Evolutionary conservation across 2,329 filamentous ascomycete genomes (phyloP), one percentile per base, ranked within the genome.

Genomic region (Microsporum audouinii): DNA sequence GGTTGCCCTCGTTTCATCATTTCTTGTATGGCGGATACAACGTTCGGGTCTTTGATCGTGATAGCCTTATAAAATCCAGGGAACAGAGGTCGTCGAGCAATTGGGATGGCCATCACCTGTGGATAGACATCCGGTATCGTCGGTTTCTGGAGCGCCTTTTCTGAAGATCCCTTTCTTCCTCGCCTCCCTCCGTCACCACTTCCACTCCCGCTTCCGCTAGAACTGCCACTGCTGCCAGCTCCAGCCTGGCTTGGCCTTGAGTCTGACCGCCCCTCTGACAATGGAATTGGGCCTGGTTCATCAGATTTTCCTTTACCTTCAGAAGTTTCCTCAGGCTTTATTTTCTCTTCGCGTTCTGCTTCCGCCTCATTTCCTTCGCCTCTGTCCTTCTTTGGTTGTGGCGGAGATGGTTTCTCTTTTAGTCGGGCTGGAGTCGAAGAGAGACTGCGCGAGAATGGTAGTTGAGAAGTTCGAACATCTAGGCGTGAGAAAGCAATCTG

Each of bases 51-150:
- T 71, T 89, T 87, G 67, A 99, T 95, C 2, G 92, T 99, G 67
- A 99, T 94, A 7, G 94, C 92, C 76, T 99, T 99, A 79, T 99
- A 99, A 76, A 97, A 99, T 1, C 94, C 94, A 0, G 94, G 94
- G 75, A 97, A 99, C 10, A 99, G 79, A 8, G 94, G 94, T 59
- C 94, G 83, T 73, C 95, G 91, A 33, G 90, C 88, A 69, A 99
- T 96, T 5, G 94, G 94, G 61, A 99, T 95, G 1, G 92, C 92
- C 82, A 99, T 89, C 60, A 99, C 91, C 72, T 97, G 94, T 2
- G 94, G 94, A 72, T 99, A 99, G 49, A 96, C 86, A 64, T 99
- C 94, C 12, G 94, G 94, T 12, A 97, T 88, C 2, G 87, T 84
- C 1, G 91, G 88, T 76, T 97, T 97, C 68, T 90, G 85, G 43